Percentiles rank a stretch among this genome's conserved stretches.
Conservation (phyloP, 805 yeast genomes). For the Blastobotrys attinorum region DNA sequence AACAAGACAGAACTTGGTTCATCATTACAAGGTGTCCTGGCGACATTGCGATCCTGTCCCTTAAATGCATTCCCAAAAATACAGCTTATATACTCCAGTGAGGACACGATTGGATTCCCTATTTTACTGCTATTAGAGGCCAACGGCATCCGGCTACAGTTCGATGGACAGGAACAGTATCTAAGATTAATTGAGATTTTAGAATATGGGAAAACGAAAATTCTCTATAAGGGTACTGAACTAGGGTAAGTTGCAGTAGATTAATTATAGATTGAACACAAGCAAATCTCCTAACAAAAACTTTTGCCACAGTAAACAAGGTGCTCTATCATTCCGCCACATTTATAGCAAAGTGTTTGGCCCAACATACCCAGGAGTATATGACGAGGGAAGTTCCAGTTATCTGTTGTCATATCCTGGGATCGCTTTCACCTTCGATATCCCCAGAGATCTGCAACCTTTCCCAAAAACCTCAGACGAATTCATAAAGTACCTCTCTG, state of each 20-base stretch:
- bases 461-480: conserved; percentile 12
- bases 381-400: conserved; percentile 22
- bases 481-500: conserved; percentile 26
- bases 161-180: conserved; percentile 18
- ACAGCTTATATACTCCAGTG: conserved; percentile 15
- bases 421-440: conserved; percentile 41
- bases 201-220: conserved; percentile 14
- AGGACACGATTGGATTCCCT: conserved; percentile 10
- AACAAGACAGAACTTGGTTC: conserved; percentile 14
- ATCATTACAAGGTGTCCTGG: conserved; percentile 12
- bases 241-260: conserved; percentile 4
- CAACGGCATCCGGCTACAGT: conserved; percentile 21
- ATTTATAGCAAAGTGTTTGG: conserved; percentile 53
- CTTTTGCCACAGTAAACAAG: too few species aligned
- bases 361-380: conserved; percentile 52
- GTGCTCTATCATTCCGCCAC: conserved; percentile 30
- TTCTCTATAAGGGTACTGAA: conserved; percentile 19
- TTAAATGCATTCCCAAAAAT: conserved; percentile 15
- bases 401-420: conserved; percentile 53
- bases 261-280: background rate
- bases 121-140: conserved; percentile 14
- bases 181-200: conserved; percentile 20
- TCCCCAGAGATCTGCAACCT: conserved; percentile 13
- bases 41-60: conserved; percentile 8
- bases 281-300: too few species aligned